These are phyloP conservation scores for Lasiodiplodia sp. DNA, from an alignment of 2,329 filamentous ascomycete species.

Conservation along the genomic window DNA sequence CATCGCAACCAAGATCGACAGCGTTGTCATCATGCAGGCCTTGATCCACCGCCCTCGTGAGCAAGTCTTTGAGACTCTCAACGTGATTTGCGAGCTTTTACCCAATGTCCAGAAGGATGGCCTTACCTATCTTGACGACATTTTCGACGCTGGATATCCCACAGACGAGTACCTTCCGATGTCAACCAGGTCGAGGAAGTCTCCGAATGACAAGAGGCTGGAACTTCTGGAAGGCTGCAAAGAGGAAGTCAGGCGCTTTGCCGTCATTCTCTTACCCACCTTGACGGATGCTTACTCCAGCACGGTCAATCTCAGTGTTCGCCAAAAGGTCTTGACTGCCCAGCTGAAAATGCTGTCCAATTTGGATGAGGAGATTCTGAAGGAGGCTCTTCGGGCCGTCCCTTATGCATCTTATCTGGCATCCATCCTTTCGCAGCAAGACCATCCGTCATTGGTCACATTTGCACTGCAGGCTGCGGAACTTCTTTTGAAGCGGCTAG, in stretches of 20 bases:
- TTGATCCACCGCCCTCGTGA: conserved; percentile 94
- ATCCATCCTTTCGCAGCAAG: conserved; percentile 93
- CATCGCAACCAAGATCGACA: conserved; percentile 86
- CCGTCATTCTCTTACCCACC: conserved; percentile 90
- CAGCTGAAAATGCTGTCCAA: conserved; percentile 98
- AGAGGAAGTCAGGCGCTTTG: conserved; percentile 86
- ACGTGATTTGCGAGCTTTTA: conserved; percentile 94
- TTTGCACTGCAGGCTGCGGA: conserved; percentile 89
- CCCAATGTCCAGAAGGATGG: conserved; percentile 72
- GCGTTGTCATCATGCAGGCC: conserved; percentile 98
- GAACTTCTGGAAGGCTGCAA: conserved; percentile 84
- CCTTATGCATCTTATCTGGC: conserved; percentile 96
- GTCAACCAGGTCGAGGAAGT: conserved; percentile 58
- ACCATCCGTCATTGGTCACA: conserved; percentile 86
- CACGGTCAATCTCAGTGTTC: conserved; percentile 92
- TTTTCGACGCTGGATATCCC: conserved; percentile 58
- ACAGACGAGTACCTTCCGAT: conserved; percentile 54
- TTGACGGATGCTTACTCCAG: conserved; percentile 97
- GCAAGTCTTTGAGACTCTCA: conserved; percentile 95
- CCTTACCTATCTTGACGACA: conserved; percentile 59
- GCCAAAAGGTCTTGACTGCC: conserved; percentile 93
- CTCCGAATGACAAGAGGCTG: conserved; percentile 80
- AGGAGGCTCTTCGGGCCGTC: conserved; percentile 84
- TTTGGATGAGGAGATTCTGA: conserved; percentile 81
- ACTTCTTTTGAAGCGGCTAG: conserved; percentile 81